Evolutionary conservation across 1,284 basidiomycete genomes (phyloP), one percentile per base, ranked within the genome.

Genomic region (Microbotryomycetes sp.): DNA sequence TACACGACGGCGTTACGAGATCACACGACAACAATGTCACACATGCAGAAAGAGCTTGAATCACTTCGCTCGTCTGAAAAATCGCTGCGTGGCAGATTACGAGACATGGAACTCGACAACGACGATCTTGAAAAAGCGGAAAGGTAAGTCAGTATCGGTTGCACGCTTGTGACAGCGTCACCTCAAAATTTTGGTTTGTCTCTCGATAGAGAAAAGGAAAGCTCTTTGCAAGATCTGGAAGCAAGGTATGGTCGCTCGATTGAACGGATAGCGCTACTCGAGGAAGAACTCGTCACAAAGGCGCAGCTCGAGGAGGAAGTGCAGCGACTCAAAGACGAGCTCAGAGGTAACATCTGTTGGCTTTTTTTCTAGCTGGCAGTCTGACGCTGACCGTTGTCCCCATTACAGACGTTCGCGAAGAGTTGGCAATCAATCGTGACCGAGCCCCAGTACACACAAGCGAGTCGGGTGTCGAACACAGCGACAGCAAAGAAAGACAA

Each of bases 191-290:
- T 19, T n/a, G 28, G 6, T 4, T 47, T 59, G n/a, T n/a, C n/a
- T n/a, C n/a, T n/a, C n/a, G n/a, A n/a, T n/a, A 70, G 71, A 15
- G 69, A 67, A n/a, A 70, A 68, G 36, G 62, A 66, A 22, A 70
- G 69, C n/a, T 68, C 89, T 69, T 79, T 97, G 61, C 86, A 87
- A 1, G 96, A 98, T 76, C 81, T 92, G 73, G 94, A 98, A 78
- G 81, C 83, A 66, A 22, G 49, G 22, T 97, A 97, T 78, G 86
- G 92, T 67, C 84, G 86, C 63, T 88, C 88, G 1, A 81, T 98
- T 54, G 96, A 99, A 76, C 90, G 97, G 78, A 97, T 97, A 77
- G 97, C 96, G 53, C 78, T 98, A 49, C 81, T 98, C 32, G 96
- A 99, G 76, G 91, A 97, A 70, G 96, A 99, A 74, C 80, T 98